Evolutionary conservation across 1,284 basidiomycete genomes (phyloP).

Genomic region (Xerocomus subilludens): DNA sequence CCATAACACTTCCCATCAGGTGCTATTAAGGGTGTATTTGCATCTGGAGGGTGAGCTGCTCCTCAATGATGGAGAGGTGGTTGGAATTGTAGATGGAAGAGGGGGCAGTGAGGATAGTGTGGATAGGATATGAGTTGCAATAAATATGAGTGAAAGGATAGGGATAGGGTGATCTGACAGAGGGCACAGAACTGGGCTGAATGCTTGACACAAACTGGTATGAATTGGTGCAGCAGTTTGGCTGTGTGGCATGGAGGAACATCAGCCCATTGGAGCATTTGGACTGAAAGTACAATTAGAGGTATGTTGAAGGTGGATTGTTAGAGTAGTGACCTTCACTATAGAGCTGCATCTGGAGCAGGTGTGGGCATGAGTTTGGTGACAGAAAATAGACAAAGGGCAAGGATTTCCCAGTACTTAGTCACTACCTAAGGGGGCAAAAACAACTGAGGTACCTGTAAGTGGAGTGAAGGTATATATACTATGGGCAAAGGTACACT

Average conservation of each 20-base stretch:
- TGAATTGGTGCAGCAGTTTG: conserved; percentile 76
- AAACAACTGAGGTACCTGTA: too few species aligned
- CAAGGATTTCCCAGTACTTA: too few species aligned
- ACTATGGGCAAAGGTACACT: too few species aligned
- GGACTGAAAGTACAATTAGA: conserved; percentile 67
- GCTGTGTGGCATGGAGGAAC: conserved; percentile 78
- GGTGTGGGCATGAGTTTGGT: conserved; percentile 40
- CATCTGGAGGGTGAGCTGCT: conserved; percentile 76
- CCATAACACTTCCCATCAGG: too few species aligned
- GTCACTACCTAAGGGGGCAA: too few species aligned
- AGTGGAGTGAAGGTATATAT: too few species aligned
- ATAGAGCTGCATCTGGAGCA: conserved; percentile 47
- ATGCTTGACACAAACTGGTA: conserved; percentile 67
- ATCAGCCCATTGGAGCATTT: conserved; percentile 75
- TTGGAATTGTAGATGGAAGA: conserved; percentile 64
- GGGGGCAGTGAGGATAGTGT: conserved; percentile 57
- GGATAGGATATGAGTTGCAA: conserved; percentile 59
- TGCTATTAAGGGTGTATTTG: conserved; percentile 82
- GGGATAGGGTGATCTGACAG: conserved; percentile 77
- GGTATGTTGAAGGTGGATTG: conserved; percentile 67
- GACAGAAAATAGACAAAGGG: too few species aligned
- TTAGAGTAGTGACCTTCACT: conserved; percentile 57
- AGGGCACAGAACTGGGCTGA: conserved; percentile 61
- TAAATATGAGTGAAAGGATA: conserved; percentile 78
- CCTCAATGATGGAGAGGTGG: conserved; percentile 64